phyloP scores from a whole-genome alignment of 306 rosid genomes.

The Mimosa pudica region DNA sequence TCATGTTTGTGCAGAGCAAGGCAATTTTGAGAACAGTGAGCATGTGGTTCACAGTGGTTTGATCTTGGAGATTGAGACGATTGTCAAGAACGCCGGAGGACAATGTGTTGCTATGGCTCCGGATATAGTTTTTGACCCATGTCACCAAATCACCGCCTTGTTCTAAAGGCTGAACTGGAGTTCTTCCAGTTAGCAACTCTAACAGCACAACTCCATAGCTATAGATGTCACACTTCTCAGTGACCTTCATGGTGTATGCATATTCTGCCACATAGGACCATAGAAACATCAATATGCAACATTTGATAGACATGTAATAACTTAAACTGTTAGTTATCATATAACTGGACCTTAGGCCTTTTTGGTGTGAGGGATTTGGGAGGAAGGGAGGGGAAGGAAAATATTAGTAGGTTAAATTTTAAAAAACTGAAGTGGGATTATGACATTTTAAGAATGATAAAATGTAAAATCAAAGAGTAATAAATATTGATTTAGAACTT shows the following conservation, averaged over 20 bases:
- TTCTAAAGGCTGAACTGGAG: conserved; percentile 91
- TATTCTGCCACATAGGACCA: conserved; percentile 63
- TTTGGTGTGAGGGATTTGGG: no score
- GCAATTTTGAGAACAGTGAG: conserved; percentile 80
- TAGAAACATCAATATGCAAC: conserved; percentile 20
- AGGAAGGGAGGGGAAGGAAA: no score
- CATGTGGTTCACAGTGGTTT: conserved; percentile 66
- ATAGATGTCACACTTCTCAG: conserved; percentile 93
- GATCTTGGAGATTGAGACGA: conserved; percentile 68
- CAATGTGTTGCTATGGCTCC: conserved; percentile 61
- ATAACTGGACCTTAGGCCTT: no score
- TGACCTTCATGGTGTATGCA: conserved; percentile 96
- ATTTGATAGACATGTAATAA: neutral
- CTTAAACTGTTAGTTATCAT: no score
- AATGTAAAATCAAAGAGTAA: no score
- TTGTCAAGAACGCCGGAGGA: conserved; percentile 66
- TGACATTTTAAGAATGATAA: no score
- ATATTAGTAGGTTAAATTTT: no score
- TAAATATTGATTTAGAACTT: no score
- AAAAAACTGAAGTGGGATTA: no score
- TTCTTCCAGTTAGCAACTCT: conserved; percentile 83
- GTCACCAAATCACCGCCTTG: conserved; percentile 93
- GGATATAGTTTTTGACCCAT: conserved; percentile 61
- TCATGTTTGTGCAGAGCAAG: conserved; percentile 67
- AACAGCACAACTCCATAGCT: conserved; percentile 95